Base-by-base conservation (phyloP, 2,329 filamentous ascomycete species). In the Microdochium bolleyi region DNA sequence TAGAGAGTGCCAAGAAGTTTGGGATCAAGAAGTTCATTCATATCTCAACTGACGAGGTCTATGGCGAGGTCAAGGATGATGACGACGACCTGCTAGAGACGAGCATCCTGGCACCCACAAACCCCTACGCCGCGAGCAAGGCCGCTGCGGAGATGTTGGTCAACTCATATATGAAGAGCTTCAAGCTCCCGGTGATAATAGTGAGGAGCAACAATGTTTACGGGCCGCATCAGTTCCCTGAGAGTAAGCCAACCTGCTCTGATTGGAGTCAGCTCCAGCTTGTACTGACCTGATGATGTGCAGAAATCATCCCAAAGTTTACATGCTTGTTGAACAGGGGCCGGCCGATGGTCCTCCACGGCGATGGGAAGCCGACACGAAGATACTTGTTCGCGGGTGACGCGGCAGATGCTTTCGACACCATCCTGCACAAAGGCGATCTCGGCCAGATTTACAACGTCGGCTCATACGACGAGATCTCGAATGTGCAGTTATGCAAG, bases 201-300 rank as follows among this genome's bases (percentile, higher is more conserved):
- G 85, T 92, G 25, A 79, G 88, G 50, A 87, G 87, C 65, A 92
- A 92, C 73, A 92, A 94, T 62, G 87, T 92, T 27, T 94, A 92
- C 62, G 89, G 89, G 0, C 89, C 89, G 22, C 87, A 92, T 64
- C 88, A 92, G 65, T 91, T 86, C 65, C 88, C 88, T 0, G 88
- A 92, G 71, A 91, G 88, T 91, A 71, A 69, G 85, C 70, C 3
- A 48, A 25, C 32, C 24, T 19, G 16, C 48, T 3, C 14, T 16
- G 8, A 3, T 19, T 24, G 8, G 41, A 11, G 3, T 19, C 21
- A 22, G 16, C n/a, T 46, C 22, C 11, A 7, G 30, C n/a, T 22
- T 13, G 41, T 19, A 24, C 41, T 46, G 41, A 46, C 19, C 7
- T 13, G 22, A 3, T 19, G 7, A 8, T 4, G 16, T 46, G 21